phyloP scores from a whole-genome alignment of 139 green algal species.

The Axilococcus clingmanii region DNA sequence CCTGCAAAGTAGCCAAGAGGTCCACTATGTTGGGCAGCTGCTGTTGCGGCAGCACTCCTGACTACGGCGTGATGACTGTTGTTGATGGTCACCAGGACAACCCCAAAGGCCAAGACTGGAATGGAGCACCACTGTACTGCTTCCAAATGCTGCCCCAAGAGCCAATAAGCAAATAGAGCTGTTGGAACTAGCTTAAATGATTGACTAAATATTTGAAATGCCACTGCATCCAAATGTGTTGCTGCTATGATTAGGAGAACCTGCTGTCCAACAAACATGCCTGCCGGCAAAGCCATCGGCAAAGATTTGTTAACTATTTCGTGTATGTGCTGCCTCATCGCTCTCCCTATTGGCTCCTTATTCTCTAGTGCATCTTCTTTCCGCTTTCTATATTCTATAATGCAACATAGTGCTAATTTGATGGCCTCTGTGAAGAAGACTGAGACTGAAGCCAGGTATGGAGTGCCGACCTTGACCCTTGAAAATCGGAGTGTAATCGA shows the following conservation, averaged over 20 bases:
- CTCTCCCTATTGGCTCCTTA: no score
- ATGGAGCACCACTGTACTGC: constrained; percentile 45
- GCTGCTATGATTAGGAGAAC: constrained; percentile 43
- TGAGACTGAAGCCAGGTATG: constrained; percentile 40
- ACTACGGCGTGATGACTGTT: constrained; percentile 1
- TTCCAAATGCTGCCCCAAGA: constrained; percentile 42
- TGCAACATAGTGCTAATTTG: constrained; percentile 42
- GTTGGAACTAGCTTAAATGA: constrained; percentile 54
- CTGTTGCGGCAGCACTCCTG: background rate
- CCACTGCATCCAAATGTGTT: constrained; percentile 43
- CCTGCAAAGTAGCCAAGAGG: constrained; percentile 18
- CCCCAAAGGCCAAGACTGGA: constrained; percentile 34
- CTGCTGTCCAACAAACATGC: constrained; percentile 54
- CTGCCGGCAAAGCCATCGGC: constrained; percentile 42
- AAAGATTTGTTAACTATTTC: constrained; percentile 8
- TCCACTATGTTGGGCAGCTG: background rate
- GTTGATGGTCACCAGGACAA: constrained; percentile 45
- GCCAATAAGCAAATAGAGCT: constrained; percentile 39
- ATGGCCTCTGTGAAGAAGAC: constrained; percentile 38
- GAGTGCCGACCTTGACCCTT: constrained; percentile 12
- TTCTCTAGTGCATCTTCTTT: background rate
- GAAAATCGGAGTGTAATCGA: constrained; percentile 38
- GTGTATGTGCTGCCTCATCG: no score
- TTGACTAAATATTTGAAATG: constrained; percentile 52
- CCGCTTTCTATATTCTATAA: constrained; percentile 14